Evolutionary conservation across 306 rosid genomes (phyloP), one percentile per base, ranked within the genome.

Genomic region (Alnus glutinosa): DNA sequence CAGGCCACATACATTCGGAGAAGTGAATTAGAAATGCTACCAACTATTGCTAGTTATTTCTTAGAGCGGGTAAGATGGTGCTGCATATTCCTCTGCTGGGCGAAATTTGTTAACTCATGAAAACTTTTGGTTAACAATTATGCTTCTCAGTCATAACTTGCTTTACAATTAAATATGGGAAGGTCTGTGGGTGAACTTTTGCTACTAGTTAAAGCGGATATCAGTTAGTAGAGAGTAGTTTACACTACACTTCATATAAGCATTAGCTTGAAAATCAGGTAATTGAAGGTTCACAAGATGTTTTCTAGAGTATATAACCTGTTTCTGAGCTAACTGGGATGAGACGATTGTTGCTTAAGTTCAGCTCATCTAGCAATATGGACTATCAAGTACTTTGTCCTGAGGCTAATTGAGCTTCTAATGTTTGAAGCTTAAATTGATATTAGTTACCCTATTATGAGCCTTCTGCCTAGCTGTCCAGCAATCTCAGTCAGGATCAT

Each of bases 21-120:
- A 88, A 89, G 67, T 83, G 99, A 96, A 84, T 81, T 96, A 86
- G 99, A 91, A 88, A 87, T 91, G 94, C 91, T 95, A 80, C 93
- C 99, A 13, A 78, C 89, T 75, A 91, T 91, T 73, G 97, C 98
- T 71, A 85, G 91, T 90, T 93, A 96, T 87, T 96, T 91, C 88
- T 72, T 96, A 83, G 98, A 91, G 87, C 85, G 93, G 92, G 99
- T 96, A 84, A 78, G 93, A 81, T 76, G 76, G 77, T 57, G 70
- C 50, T 74, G 37, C 66, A 49, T 66, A 54, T 14, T 54, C 52
- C 73, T 52, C 3, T 36, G 30, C 14, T 72, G 15, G 10, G 48
- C 74, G 54, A 39, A 19, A 54, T 47, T 48, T 57, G 74, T 74
- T 77, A 48, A 47, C 11, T 64, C 70, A 39, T 74, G 58, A 76